Conservation (phyloP, 1,284 basidiomycete genomes). For the Ceratobasidium sp. region DNA sequence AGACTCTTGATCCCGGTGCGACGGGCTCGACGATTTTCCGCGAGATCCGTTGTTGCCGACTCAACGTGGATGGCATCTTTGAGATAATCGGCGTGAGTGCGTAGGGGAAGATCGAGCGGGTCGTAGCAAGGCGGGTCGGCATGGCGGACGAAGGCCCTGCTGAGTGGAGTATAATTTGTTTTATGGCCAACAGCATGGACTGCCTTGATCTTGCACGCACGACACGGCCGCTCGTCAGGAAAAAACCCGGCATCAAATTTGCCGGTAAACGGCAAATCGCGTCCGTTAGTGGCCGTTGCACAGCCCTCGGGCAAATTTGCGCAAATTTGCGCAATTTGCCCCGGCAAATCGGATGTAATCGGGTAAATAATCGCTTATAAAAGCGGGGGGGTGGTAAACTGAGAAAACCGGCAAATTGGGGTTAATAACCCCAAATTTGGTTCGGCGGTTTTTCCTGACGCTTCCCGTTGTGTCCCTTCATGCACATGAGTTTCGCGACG, state of each 20-base stretch:
- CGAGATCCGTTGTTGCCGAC: not conserved
- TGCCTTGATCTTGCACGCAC: slow-evolving; percentile 30
- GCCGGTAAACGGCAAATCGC: no score
- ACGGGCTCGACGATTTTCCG: not conserved
- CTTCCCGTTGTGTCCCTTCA: slow-evolving; percentile 44
- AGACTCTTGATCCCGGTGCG: slow-evolving; percentile 30
- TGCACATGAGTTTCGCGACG: slow-evolving; percentile 39
- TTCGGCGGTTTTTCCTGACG: no score
- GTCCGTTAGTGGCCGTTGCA: no score
- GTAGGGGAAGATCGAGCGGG: slow-evolving; percentile 1
- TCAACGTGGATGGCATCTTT: slow-evolving; percentile 8
- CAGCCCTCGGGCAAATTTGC: no score
- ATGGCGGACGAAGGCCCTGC: slow-evolving; percentile 19
- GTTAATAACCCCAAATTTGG: no score
- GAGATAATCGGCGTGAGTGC: slow-evolving; percentile 12
- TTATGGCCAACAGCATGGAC: not conserved
- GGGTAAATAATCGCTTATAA: no score
- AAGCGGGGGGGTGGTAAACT: no score
- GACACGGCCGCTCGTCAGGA: slow-evolving; percentile 39
- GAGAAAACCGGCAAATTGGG: no score
- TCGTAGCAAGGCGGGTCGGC: not conserved
- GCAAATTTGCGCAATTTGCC: no score
- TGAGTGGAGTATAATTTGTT: slow-evolving; percentile 38
- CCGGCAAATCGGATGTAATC: no score
- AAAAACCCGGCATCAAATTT: no score